A percentile compares a stretch with the other conserved stretches of the same genome.
phyloP scores from a whole-genome alignment of 139 green algal species.

The Spirogloea muscicola region DNA sequence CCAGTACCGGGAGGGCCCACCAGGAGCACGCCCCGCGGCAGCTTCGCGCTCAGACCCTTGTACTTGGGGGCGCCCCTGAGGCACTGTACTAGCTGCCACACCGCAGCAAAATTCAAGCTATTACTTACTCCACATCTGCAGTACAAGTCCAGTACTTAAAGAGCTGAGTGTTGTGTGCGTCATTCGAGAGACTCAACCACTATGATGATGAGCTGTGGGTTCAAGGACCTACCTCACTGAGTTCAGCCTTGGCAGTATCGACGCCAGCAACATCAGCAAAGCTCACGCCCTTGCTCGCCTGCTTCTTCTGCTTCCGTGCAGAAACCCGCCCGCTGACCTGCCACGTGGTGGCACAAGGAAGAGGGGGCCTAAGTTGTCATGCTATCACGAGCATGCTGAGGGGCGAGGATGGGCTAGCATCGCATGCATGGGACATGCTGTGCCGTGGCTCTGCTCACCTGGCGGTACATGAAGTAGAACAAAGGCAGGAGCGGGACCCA shows the following conservation, averaged over 20 bases:
- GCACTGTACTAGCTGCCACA: slow-evolving; percentile 92
- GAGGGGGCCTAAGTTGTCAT: too few relatives aligned
- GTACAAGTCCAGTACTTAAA: too few relatives aligned
- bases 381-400: too few relatives aligned
- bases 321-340: background rate
- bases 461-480: slow-evolving; percentile 12
- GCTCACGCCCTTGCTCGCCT: background rate
- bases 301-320: background rate
- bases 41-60: slow-evolving; percentile 61
- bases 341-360: background rate
- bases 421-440: too few relatives aligned
- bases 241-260: slow-evolving; percentile 78
- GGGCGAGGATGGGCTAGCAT: too few relatives aligned
- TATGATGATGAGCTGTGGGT: too few relatives aligned
- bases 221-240: slow-evolving; percentile 54
- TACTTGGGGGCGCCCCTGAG: slow-evolving; percentile 88
- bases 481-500: slow-evolving; percentile 37
- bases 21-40: slow-evolving; percentile 50
- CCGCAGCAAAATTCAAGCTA: too few relatives aligned
- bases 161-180: too few relatives aligned
- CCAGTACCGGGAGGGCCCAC: slow-evolving; percentile 55
- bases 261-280: slow-evolving; percentile 73
- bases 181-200: too few relatives aligned
- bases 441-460: background rate
- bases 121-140: too few relatives aligned